Percentiles rank a stretch among this genome's conserved stretches.
phyloP scores from a whole-genome alignment of 306 rosid species.

The Cyamopsis tetragonoloba region DNA sequence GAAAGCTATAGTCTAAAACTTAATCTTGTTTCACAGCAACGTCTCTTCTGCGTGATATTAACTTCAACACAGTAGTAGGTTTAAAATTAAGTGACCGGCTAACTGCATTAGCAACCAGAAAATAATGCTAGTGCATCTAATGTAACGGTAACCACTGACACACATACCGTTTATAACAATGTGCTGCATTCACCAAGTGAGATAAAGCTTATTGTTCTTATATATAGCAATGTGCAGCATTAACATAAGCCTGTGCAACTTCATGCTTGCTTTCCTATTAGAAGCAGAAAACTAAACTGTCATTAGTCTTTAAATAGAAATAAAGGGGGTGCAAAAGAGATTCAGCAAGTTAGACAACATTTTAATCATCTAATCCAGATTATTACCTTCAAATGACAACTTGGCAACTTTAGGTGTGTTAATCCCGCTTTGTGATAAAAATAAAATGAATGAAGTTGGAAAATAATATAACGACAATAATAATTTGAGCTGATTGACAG shows the following conservation, averaged over 20 bases:
- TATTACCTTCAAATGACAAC: slow-evolving; percentile 82
- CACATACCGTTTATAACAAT: slow-evolving; percentile 62
- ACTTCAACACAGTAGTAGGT: too few relatives aligned
- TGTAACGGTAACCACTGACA: neutral
- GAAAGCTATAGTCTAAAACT: too few relatives aligned
- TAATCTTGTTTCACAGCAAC: too few relatives aligned
- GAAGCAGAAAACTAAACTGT: slow-evolving; percentile 19
- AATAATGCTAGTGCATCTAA: neutral
- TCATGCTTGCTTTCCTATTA: slow-evolving; percentile 93
- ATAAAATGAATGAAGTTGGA: neutral
- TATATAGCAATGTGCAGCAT: slow-evolving; percentile 92
- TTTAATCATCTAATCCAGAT: slow-evolving; percentile 15
- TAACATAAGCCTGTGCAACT: slow-evolving; percentile 87
- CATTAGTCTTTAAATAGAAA: neutral
- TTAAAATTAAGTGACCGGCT: neutral
- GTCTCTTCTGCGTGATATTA: too few relatives aligned
- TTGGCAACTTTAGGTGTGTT: slow-evolving; percentile 63
- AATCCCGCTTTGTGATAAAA: slow-evolving; percentile 52
- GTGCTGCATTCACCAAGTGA: too few relatives aligned
- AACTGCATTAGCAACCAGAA: neutral
- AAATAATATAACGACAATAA: neutral
- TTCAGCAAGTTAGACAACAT: neutral
- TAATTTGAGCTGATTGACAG: neutral
- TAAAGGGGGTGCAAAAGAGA: neutral
- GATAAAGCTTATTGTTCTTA: slow-evolving; percentile 61